phyloP scores from a whole-genome alignment of 2,329 filamentous ascomycete genomes.

The Graphilbum ipis-grandicollis region DNA sequence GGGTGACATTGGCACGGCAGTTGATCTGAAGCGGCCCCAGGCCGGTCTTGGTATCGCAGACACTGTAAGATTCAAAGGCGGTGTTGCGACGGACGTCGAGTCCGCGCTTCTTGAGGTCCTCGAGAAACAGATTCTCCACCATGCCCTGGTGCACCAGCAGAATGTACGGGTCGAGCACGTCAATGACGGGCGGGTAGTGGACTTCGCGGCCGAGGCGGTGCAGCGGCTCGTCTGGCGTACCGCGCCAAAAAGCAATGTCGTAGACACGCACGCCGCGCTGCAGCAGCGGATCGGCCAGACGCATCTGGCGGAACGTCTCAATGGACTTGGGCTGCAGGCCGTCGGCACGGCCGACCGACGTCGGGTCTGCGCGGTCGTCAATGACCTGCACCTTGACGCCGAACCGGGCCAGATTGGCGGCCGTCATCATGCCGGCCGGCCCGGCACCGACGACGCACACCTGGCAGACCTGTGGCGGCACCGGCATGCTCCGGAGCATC shows the following conservation, averaged over 20 bases:
- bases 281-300: constrained; percentile 50
- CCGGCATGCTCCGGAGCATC: constrained; percentile 22
- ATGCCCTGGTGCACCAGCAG: constrained; percentile 55
- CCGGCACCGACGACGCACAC: constrained; percentile 35
- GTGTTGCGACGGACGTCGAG: constrained; percentile 46
- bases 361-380: constrained; percentile 40
- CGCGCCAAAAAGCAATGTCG: constrained; percentile 59
- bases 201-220: constrained; percentile 24
- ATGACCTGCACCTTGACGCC: constrained; percentile 38
- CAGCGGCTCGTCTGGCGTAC: constrained; percentile 35
- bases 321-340: constrained; percentile 65
- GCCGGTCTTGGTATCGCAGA: constrained; percentile 25
- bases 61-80: constrained; percentile 41
- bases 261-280: constrained; percentile 52
- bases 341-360: constrained; percentile 41
- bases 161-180: constrained; percentile 37
- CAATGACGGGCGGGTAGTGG: constrained; percentile 43
- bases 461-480: constrained; percentile 12
- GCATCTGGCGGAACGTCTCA: constrained; percentile 58
- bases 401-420: constrained; percentile 31
- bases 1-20: constrained; percentile 32
- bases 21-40: constrained; percentile 29
- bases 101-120: constrained; percentile 49
- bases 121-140: constrained; percentile 53
- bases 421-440: constrained; percentile 34